These are phyloP conservation scores for Prunella vulgaris DNA, from an alignment of 257 asterid genomes.

Conservation along the genomic window DNA sequence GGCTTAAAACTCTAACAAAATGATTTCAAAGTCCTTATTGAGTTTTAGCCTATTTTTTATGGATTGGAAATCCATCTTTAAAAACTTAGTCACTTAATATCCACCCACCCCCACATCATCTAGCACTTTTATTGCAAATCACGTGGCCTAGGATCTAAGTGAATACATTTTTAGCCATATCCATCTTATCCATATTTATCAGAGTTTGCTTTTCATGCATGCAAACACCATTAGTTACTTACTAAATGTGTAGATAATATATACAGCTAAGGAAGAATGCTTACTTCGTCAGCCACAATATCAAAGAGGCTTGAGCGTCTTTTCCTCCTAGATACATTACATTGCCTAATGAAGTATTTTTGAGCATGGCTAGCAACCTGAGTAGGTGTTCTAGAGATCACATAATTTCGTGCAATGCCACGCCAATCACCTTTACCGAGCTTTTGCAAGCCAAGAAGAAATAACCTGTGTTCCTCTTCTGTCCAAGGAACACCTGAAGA, in stretches of 20 bases:
- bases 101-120: neutral
- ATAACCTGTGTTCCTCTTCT: slow-evolving; percentile 94
- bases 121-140: neutral
- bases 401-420: slow-evolving; percentile 94
- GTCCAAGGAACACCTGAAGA: slow-evolving; percentile 94
- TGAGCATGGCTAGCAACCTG: slow-evolving; percentile 99
- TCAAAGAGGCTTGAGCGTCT: slow-evolving; percentile 98
- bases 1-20: neutral
- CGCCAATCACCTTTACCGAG: slow-evolving; percentile 99
- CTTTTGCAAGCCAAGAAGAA: slow-evolving; percentile 93
- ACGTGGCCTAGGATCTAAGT: neutral
- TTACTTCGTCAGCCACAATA: slow-evolving; percentile 91
- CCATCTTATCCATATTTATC: neutral
- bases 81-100: neutral
- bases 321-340: slow-evolving; percentile 85
- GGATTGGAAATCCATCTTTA: neutral
- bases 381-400: slow-evolving; percentile 88
- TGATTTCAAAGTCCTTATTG: neutral
- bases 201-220: neutral
- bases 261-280: slow-evolving; percentile 19
- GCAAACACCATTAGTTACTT: neutral
- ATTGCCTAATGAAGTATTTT: slow-evolving; percentile 91
- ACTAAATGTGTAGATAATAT: neutral
- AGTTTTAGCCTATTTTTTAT: neutral
- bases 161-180: neutral